Percentiles rank a stretch among this genome's conserved stretches.
phyloP scores from a whole-genome alignment of 371 early-diverging fungal species.

The Circinella umbellata region DNA sequence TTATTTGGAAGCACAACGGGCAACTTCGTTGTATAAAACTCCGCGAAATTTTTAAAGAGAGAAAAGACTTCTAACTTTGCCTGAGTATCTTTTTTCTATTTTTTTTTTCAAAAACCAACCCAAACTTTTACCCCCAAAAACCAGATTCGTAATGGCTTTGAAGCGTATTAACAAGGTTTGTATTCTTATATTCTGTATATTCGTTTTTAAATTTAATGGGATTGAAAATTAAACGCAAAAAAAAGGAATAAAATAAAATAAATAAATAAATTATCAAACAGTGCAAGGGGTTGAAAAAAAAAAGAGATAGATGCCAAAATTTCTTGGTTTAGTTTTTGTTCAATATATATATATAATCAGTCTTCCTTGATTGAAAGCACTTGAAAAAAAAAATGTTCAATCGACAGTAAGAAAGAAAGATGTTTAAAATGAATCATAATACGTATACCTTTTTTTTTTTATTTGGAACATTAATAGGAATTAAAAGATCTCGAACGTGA shows the following conservation, averaged over 20 bases:
- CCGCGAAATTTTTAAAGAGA: not conserved
- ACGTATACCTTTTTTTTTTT: too few relatives aligned
- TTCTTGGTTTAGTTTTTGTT: not conserved
- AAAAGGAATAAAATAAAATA: not conserved
- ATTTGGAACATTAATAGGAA: conserved; percentile 65
- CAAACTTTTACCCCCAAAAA: not conserved
- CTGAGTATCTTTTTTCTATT: too few relatives aligned
- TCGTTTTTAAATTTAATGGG: not conserved
- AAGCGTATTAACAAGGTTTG: conserved; percentile 8
- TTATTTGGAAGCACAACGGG: too few relatives aligned
- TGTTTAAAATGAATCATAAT: not conserved
- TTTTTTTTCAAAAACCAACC: not conserved
- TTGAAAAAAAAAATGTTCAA: too few relatives aligned
- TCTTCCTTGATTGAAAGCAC: too few relatives aligned
- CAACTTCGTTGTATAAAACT: not conserved
- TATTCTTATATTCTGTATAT: not conserved
- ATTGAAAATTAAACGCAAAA: not conserved
- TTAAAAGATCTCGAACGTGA: conserved; percentile 93
- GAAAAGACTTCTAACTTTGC: too few relatives aligned
- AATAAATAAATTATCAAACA: not conserved
- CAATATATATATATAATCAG: too few relatives aligned
- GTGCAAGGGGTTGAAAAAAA: conserved; percentile 4
- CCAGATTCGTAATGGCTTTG: not conserved
- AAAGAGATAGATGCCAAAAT: not conserved
- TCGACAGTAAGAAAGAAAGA: not conserved